phyloP scores from a whole-genome alignment of 441 rosid genomes.

The Gossypium davidsonii region DNA sequence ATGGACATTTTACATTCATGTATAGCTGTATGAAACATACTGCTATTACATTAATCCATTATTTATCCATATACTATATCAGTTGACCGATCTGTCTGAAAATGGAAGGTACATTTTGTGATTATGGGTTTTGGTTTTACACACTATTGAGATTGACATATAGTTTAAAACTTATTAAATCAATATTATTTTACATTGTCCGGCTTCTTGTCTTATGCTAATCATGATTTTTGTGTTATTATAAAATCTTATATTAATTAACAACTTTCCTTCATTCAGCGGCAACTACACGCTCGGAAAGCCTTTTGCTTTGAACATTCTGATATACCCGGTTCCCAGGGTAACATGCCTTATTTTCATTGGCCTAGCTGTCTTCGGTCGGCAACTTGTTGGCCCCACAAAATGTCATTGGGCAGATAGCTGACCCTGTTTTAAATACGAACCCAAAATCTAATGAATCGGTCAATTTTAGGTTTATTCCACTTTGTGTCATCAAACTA shows the following conservation, averaged over 20 bases:
- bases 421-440: constrained; percentile 8
- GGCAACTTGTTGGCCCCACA: constrained; percentile 34
- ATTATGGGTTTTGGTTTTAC: not conserved
- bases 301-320: not conserved
- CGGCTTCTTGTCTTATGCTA: not conserved
- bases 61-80: not conserved
- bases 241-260: not conserved
- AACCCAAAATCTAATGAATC: not conserved
- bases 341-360: constrained; percentile 25
- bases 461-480: no score
- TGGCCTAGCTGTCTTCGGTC: constrained; percentile 28
- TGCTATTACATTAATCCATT: not conserved
- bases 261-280: not conserved
- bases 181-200: not conserved
- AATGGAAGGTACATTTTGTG: not conserved
- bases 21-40: not conserved
- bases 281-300: not conserved
- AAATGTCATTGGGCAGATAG: not conserved
- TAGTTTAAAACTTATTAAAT: not conserved
- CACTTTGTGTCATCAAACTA: no score
- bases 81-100: not conserved
- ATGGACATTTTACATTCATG: not conserved
- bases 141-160: not conserved
- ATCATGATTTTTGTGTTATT: not conserved
- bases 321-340: constrained; percentile 10